Percentiles rank a stretch among this genome's conserved stretches.
Conservation (phyloP, 2,329 filamentous ascomycete species). For the Corinectria fuckeliana region DNA sequence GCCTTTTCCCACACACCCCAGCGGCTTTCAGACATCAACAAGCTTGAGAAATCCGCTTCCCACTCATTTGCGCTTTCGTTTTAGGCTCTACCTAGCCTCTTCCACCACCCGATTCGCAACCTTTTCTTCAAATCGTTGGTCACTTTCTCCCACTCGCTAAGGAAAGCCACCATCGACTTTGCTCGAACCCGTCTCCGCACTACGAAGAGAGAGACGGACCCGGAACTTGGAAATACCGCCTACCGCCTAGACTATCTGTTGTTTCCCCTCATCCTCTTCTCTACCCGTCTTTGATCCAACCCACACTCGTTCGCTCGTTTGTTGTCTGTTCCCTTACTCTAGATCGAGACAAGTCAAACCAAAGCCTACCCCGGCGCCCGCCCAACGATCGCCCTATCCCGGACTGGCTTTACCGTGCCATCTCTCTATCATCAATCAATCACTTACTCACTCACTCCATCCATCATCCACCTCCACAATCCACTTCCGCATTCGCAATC, state of each 20-base stretch:
- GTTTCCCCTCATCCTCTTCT: background rate
- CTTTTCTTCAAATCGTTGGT: too few relatives aligned
- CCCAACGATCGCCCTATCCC: conserved; percentile 11
- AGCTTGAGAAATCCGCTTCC: background rate
- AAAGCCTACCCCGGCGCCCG: conserved; percentile 18
- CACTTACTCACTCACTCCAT: background rate
- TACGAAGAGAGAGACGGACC: background rate
- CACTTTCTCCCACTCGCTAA: too few relatives aligned
- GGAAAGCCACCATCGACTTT: conserved; percentile 17
- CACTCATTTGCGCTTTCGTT: too few relatives aligned
- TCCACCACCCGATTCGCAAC: too few relatives aligned
- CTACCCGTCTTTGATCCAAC: conserved; percentile 3
- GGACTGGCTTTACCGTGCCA: conserved; percentile 18
- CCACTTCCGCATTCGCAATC: background rate
- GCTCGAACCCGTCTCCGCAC: background rate
- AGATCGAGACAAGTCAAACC: conserved; percentile 1
- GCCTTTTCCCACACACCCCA: too few relatives aligned
- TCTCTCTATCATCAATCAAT: background rate
- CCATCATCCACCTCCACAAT: background rate
- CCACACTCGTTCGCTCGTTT: background rate
- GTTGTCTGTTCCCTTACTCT: background rate
- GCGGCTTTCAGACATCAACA: conserved; percentile 6
- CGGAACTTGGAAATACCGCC: background rate
- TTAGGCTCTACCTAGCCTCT: too few relatives aligned
- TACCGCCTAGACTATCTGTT: background rate